Evolutionary conservation across 768 basidiomycete genomes (phyloP).

Genomic region (Butyriboletus loyo): DNA sequence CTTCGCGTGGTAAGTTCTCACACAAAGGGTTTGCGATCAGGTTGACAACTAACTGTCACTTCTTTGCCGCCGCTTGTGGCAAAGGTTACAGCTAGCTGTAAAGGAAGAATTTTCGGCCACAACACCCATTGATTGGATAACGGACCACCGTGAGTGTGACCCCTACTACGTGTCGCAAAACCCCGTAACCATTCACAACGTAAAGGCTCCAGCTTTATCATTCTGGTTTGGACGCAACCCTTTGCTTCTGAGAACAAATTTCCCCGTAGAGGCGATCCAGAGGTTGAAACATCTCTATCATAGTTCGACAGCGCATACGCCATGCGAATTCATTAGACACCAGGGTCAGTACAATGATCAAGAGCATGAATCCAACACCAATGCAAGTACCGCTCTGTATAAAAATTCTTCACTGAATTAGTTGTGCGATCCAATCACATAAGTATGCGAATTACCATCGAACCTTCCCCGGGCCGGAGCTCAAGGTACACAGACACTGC

Average conservation of each 20-base stretch:
- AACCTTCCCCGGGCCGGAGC: background rate
- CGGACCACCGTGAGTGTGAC: constrained; percentile 2
- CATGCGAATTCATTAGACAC: background rate
- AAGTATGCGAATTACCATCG: constrained; percentile 6
- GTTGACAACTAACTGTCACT: constrained; percentile 6
- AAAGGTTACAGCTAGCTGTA: too few relatives aligned
- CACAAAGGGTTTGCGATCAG: background rate
- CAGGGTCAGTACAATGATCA: background rate
- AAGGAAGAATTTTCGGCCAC: background rate
- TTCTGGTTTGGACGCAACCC: background rate
- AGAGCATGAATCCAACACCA: background rate
- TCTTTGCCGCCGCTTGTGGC: background rate
- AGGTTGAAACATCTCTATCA: background rate
- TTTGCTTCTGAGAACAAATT: too few relatives aligned
- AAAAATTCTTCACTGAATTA: background rate
- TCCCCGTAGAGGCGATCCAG: too few relatives aligned
- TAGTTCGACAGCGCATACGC: background rate
- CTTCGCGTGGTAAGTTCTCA: background rate
- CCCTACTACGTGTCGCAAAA: background rate
- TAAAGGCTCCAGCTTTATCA: background rate
- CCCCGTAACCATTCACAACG: constrained; percentile 1
- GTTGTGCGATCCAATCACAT: constrained; percentile 11
- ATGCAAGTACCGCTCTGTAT: background rate
- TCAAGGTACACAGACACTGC: background rate
- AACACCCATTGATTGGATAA: background rate